Percentiles rank a stretch among this genome's conserved stretches.
These are phyloP conservation scores for Nepenthes gracilis DNA, from an alignment of 148 eudicot genomes.

Conservation along the genomic window DNA sequence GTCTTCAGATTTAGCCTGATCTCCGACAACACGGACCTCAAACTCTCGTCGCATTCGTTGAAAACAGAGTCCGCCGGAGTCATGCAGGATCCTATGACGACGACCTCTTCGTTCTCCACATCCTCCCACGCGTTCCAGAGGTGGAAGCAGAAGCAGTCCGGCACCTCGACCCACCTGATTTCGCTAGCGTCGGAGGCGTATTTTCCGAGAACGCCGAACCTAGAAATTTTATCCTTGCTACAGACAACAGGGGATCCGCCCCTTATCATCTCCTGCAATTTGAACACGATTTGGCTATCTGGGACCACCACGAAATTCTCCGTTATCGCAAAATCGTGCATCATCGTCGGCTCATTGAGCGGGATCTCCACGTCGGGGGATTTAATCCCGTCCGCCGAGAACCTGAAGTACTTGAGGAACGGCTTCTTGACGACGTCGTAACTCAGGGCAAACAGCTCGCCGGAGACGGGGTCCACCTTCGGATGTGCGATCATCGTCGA, in stretches of 20 bases:
- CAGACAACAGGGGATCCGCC: conserved; percentile 83
- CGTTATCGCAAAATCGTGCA: conserved; percentile 84
- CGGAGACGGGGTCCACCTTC: conserved; percentile 54
- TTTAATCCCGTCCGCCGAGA: conserved; percentile 36
- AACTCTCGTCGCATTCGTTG: conserved; percentile 60
- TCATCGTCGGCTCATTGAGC: conserved; percentile 53
- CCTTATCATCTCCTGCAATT: conserved; percentile 62
- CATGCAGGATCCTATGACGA: conserved; percentile 89
- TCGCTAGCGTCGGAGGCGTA: conserved; percentile 22
- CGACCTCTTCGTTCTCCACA: conserved; percentile 58
- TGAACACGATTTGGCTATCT: conserved; percentile 76
- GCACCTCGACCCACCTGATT: conserved; percentile 70
- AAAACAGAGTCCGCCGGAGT: conserved; percentile 84
- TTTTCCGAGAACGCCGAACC: conserved; percentile 56
- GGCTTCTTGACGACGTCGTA: conserved; percentile 68
- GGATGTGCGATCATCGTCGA: conserved; percentile 83
- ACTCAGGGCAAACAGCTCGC: conserved; percentile 56
- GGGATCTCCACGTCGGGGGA: conserved; percentile 56
- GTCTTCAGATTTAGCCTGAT: conserved; percentile 62
- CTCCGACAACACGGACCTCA: conserved; percentile 55
- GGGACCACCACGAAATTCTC: conserved; percentile 59
- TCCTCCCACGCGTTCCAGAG: conserved; percentile 96
- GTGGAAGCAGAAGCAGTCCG: conserved; percentile 84
- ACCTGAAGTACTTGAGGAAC: conserved; percentile 52
- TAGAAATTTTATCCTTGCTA: conserved; percentile 38